phyloP scores from a whole-genome alignment of 805 yeast species.

The Pichia rugopelliculosa region DNA sequence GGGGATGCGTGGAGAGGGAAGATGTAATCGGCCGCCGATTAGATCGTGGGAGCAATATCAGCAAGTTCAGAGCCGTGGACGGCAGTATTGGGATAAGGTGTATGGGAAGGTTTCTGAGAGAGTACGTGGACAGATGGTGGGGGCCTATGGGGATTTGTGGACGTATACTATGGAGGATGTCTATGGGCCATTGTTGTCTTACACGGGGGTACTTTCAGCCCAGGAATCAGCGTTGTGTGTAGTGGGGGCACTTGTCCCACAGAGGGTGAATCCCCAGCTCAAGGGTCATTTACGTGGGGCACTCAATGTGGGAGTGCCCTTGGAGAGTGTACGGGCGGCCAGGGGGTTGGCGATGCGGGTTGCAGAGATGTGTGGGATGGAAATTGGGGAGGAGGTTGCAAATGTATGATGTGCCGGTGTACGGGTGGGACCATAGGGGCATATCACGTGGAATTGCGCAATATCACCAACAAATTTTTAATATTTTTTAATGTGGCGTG shows the following conservation, averaged over 20 bases:
- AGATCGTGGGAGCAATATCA: conserved; percentile 12
- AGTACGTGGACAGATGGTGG: conserved; percentile 56
- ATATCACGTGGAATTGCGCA: background rate
- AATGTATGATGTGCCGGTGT: too few relatives aligned
- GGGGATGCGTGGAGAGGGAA: background rate
- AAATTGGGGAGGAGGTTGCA: background rate
- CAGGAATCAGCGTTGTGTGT: conserved; percentile 72
- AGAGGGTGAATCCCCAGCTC: conserved; percentile 87
- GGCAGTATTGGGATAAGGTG: conserved; percentile 60
- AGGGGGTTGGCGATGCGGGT: conserved; percentile 57
- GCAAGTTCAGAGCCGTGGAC: conserved; percentile 39
- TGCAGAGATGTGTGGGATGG: conserved; percentile 57
- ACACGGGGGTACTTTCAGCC: conserved; percentile 50
- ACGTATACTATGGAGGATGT: conserved; percentile 62
- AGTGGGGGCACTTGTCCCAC: conserved; percentile 77
- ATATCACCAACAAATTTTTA: too few relatives aligned
- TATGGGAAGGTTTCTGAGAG: conserved; percentile 70
- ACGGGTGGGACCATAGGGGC: too few relatives aligned
- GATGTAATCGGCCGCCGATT: conserved; percentile 4
- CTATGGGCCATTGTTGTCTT: conserved; percentile 72
- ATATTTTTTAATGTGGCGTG: too few relatives aligned
- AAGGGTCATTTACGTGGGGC: conserved; percentile 91
- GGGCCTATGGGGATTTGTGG: conserved; percentile 85
- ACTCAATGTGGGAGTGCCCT: conserved; percentile 63
- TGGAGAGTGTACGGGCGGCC: conserved; percentile 52